Conservation (phyloP, 23 red algal genomes). For the Gracilariopsis chorda region DNA sequence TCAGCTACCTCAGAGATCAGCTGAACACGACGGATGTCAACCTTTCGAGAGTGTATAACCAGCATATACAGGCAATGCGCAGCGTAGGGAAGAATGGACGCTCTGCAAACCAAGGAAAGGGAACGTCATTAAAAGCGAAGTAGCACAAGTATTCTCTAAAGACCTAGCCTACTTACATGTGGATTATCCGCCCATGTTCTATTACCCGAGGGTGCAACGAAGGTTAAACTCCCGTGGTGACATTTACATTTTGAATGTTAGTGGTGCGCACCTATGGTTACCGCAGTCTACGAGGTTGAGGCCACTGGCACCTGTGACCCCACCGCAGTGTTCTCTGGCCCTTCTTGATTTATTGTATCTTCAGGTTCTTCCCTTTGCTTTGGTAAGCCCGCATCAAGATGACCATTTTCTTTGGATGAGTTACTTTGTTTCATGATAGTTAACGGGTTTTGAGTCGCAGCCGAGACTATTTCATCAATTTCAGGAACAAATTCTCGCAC, state of each 20-base stretch:
- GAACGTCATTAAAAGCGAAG: neutral
- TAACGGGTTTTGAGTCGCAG: neutral
- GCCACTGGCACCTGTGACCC: neutral
- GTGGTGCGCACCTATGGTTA: no score
- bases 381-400: neutral
- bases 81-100: neutral
- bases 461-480: slow-evolving; percentile 31
- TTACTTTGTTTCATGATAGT: slow-evolving; percentile 19
- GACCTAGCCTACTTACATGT: no score
- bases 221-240: no score
- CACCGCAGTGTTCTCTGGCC: neutral
- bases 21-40: slow-evolving; percentile 94
- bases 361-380: neutral
- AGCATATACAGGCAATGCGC: slow-evolving; percentile 56
- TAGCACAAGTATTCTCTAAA: neutral
- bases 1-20: slow-evolving; percentile 78
- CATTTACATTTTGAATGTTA: no score
- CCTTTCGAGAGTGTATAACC: slow-evolving; percentile 90
- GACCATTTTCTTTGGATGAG: neutral
- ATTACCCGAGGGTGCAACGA: no score
- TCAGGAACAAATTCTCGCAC: slow-evolving; percentile 57
- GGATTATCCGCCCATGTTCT: no score
- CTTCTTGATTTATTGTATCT: no score
- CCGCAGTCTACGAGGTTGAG: neutral
- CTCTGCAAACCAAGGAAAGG: neutral